Conservation (phyloP, 345 rosid genomes). For the Eutrema yunnanense region DNA sequence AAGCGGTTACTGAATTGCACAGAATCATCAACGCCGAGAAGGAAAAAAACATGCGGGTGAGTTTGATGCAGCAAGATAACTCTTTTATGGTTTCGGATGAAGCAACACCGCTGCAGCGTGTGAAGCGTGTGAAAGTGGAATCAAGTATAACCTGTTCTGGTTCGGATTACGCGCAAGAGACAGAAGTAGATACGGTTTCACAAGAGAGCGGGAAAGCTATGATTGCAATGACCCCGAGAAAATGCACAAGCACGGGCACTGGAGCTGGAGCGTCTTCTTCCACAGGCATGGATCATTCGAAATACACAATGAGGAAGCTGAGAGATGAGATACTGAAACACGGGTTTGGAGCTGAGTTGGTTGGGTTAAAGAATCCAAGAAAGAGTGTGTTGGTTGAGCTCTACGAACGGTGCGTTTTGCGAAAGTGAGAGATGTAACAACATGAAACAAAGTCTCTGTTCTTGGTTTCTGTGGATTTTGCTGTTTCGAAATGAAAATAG, state of each 20-base stretch:
- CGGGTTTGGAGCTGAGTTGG: slow-evolving; percentile 39
- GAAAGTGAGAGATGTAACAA: slow-evolving; percentile 6
- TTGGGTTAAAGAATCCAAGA: slow-evolving; percentile 32
- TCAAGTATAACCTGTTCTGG: slow-evolving; percentile 14
- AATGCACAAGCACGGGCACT: slow-evolving; percentile 29
- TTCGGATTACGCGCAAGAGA: slow-evolving; percentile 6
- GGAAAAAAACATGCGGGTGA: slow-evolving; percentile 1
- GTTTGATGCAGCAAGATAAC: slow-evolving; percentile 18
- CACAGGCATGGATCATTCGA: slow-evolving; percentile 20
- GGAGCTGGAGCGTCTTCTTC: slow-evolving; percentile 17
- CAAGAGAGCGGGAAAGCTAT: slow-evolving; percentile 16
- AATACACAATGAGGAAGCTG: slow-evolving; percentile 34
- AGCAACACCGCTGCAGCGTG: slow-evolving; percentile 12
- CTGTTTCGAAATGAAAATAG: no score
- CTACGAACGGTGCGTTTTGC: slow-evolving; percentile 30
- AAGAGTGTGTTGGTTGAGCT: slow-evolving; percentile 39
- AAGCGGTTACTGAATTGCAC: slow-evolving; percentile 8
- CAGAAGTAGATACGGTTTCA: slow-evolving; percentile 12
- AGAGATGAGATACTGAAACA: slow-evolving; percentile 31
- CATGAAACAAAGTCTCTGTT: not conserved
- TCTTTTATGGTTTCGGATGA: slow-evolving; percentile 7
- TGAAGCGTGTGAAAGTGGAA: slow-evolving; percentile 37
- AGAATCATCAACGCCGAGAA: slow-evolving; percentile 21
- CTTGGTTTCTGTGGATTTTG: not conserved
- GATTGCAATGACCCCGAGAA: slow-evolving; percentile 17